A percentile compares a stretch with the other conserved stretches of the same genome.
These are phyloP conservation scores for Dillenia suffruticosa DNA, from an alignment of 164 flowering plant species.

Conservation along the genomic window DNA sequence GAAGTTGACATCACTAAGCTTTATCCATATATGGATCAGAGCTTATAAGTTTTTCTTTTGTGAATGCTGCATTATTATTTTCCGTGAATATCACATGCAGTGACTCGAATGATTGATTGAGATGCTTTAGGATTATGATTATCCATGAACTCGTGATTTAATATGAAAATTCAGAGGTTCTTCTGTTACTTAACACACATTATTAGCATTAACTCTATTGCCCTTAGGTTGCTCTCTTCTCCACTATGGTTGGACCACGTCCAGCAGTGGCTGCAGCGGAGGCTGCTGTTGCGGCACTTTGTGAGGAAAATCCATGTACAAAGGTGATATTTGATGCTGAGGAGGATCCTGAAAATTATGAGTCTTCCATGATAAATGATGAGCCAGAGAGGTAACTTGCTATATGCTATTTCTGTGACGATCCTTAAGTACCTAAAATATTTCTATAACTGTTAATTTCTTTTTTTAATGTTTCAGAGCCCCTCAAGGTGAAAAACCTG, in stretches of 20 bases:
- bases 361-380: constrained; percentile 17
- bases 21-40: too few relatives aligned
- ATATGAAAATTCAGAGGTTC: too few relatives aligned
- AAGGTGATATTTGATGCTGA: constrained; percentile 50
- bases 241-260: constrained; percentile 60
- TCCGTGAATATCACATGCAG: too few relatives aligned
- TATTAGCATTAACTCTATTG: constrained; percentile 6
- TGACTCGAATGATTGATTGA: too few relatives aligned
- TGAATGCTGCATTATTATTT: too few relatives aligned
- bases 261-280: constrained; percentile 73
- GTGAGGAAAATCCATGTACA: constrained; percentile 53
- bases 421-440: background rate
- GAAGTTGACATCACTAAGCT: too few relatives aligned
- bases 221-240: constrained; percentile 58
- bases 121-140: too few relatives aligned
- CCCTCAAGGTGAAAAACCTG: constrained; percentile 26
- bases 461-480: constrained; percentile 27
- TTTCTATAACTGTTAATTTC: background rate
- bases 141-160: too few relatives aligned
- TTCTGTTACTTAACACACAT: too few relatives aligned
- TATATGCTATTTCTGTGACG: background rate
- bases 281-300: constrained; percentile 70
- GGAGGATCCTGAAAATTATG: constrained; percentile 21
- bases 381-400: constrained; percentile 39
- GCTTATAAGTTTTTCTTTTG: too few relatives aligned